These are phyloP conservation scores for Penstemon barbatus DNA, from an alignment of 257 asterid genomes.

Conservation along the genomic window DNA sequence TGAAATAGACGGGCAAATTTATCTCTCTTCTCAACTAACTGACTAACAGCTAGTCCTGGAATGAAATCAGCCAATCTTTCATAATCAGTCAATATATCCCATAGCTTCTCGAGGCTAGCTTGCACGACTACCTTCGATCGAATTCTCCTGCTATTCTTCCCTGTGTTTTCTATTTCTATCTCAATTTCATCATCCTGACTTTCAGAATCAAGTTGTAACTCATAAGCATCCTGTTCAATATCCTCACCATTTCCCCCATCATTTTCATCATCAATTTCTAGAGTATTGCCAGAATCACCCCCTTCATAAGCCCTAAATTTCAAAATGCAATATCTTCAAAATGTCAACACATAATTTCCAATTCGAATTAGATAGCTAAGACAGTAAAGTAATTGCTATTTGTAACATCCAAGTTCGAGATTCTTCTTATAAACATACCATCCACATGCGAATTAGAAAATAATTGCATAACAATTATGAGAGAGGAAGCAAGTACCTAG, in stretches of 20 bases:
- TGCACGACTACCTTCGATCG: slow-evolving; percentile 57
- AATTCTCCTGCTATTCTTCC: slow-evolving; percentile 60
- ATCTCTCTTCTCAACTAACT: slow-evolving; percentile 66
- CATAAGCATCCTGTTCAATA: slow-evolving; percentile 31
- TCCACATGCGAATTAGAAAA: too few species aligned
- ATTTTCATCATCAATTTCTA: slow-evolving; percentile 31
- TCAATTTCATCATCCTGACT: slow-evolving; percentile 39
- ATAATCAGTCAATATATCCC: slow-evolving; percentile 76
- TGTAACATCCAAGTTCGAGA: too few species aligned
- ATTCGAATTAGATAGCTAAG: too few species aligned
- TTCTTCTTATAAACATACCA: too few species aligned
- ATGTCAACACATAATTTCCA: too few species aligned
- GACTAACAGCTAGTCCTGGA: slow-evolving; percentile 81
- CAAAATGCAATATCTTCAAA: too few species aligned
- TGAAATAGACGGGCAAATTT: slow-evolving; percentile 75
- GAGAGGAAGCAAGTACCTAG: too few species aligned
- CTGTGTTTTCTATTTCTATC: slow-evolving; percentile 55
- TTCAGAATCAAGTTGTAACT: slow-evolving; percentile 31
- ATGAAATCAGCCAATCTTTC: slow-evolving; percentile 81
- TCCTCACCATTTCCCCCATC: slow-evolving; percentile 13
- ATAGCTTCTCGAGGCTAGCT: slow-evolving; percentile 62
- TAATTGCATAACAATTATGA: too few species aligned
- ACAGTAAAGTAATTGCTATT: too few species aligned
- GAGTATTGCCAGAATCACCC: slow-evolving; percentile 26
- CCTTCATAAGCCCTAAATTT: slow-evolving; percentile 37